Evolutionary conservation across 139 green algal genomes (phyloP).

Genomic region (Desmodesmus armatus): DNA sequence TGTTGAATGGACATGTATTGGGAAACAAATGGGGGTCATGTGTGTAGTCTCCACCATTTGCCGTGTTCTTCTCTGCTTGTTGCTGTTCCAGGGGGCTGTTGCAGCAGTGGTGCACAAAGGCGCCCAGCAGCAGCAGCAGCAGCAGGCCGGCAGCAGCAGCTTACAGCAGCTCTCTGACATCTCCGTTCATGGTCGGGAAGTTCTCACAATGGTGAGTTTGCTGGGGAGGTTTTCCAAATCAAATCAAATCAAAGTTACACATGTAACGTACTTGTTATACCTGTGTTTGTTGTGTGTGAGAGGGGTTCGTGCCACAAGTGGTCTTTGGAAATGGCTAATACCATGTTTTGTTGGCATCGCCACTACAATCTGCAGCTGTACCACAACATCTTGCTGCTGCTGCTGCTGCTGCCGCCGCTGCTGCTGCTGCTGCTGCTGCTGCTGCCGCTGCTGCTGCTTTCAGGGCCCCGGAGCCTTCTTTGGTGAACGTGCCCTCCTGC

Average conservation of each 20-base stretch:
- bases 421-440: not conserved
- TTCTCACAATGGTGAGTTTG: slow-evolving; percentile 65
- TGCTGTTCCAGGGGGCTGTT: slow-evolving; percentile 9
- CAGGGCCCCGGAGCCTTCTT: slow-evolving; percentile 78
- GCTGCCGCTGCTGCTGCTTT: not conserved
- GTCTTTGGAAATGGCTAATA: too few relatives aligned
- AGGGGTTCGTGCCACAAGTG: too few relatives aligned
- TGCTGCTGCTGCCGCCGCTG: too few relatives aligned
- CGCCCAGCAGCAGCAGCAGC: not conserved
- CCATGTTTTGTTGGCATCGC: too few relatives aligned
- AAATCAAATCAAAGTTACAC: too few relatives aligned
- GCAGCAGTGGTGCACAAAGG: slow-evolving; percentile 5
- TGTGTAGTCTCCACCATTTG: too few relatives aligned
- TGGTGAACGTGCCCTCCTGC: slow-evolving; percentile 68
- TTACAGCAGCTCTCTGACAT: not conserved
- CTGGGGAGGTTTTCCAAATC: slow-evolving; percentile 64
- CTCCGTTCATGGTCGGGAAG: slow-evolving; percentile 45
- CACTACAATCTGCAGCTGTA: too few relatives aligned
- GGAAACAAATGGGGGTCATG: too few relatives aligned
- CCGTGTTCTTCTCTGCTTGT: not conserved
- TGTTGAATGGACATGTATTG: too few relatives aligned
- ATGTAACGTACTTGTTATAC: too few relatives aligned
- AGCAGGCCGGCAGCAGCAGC: slow-evolving; percentile 22
- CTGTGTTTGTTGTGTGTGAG: too few relatives aligned
- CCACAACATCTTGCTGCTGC: too few relatives aligned